Evolutionary conservation across 2,329 filamentous ascomycete genomes (phyloP), one percentile per base, ranked within the genome.

Genomic region (Venturia asperata): DNA sequence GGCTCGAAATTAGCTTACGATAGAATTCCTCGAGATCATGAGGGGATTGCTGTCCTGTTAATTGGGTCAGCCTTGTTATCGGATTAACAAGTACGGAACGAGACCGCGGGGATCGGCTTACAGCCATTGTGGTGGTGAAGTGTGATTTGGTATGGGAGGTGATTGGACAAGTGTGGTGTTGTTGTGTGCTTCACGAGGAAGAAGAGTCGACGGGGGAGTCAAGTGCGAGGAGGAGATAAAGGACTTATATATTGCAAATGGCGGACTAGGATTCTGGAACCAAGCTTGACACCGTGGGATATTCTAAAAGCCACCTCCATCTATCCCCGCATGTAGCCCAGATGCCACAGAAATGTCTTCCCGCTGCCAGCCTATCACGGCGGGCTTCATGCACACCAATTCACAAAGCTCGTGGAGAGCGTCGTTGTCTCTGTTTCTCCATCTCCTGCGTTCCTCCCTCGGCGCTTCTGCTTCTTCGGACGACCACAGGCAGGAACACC

Each of bases 271-370:
- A 27, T 52, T 52, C 45, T 47, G 45, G 45, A 55, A 55, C 49
- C 21, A 7, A 37, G 52, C 13, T 34, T 52, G 1, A n/a, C 30
- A 37, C 27, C 15, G 52, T 58, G 52, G 52, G 52, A 39, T 58
- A 34, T 27, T 27, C 21, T 10, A 58, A 34, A 34, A 37, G 52
- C 52, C 52, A 58, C 11, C 37, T 58, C 52, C 52, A 58, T 58
- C 19, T 37, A 21, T 58, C 52, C 52, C 52, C 52, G 52, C 52
- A 37, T 39, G 52, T 58, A 58, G 52, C 6, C n/a, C 52, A 58
- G 47, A 58, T n/a, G n/a, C n/a, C n/a, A n/a, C n/a, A n/a, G n/a
- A 58, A 15, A 37, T 27, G 10, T 52, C 24, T 2, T 15, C 19
- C 52, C 15, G 30, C 7, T 37, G 30, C 52, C 30, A 58, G 30